Conservation (phyloP, 169 alveolate genomes). For the Plasmodium gonderi region DNA sequence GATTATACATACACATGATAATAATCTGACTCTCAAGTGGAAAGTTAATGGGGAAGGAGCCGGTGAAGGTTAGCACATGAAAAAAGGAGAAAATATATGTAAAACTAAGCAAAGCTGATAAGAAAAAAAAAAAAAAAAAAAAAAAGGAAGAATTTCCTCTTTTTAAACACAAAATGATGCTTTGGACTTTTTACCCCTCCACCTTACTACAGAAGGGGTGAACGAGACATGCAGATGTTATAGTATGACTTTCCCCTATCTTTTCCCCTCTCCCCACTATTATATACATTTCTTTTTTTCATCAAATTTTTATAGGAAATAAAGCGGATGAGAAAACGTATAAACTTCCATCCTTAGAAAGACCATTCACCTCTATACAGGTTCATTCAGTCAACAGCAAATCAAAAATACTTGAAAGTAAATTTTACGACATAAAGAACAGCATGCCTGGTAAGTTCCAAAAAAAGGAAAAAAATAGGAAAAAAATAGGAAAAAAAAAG, state of each 20-base stretch:
- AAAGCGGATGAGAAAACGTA: not conserved
- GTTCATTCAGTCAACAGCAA: not conserved
- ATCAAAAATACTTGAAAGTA: constrained; percentile 2
- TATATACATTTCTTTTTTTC: not conserved
- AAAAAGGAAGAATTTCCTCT: not conserved
- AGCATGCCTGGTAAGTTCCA: constrained; percentile 7
- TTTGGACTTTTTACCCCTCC: no score
- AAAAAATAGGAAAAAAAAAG: no score
- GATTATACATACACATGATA: not conserved
- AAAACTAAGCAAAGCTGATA: not conserved
- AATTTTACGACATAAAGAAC: not conserved
- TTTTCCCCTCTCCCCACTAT: not conserved
- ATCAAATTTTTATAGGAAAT: not conserved
- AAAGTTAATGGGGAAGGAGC: not conserved
- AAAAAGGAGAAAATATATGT: not conserved
- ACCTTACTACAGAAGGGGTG: no score
- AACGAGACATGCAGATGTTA: no score
- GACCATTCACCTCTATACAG: not conserved
- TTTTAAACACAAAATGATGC: not conserved
- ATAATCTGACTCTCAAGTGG: not conserved
- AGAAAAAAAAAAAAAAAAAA: not conserved
- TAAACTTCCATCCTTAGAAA: not conserved
- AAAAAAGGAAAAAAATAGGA: not conserved
- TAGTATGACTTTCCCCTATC: no score
- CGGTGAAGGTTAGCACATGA: not conserved